Evolutionary conservation across 192 early-diverging fungal species (phyloP).

Genomic region (Entomortierella beljakovae): DNA sequence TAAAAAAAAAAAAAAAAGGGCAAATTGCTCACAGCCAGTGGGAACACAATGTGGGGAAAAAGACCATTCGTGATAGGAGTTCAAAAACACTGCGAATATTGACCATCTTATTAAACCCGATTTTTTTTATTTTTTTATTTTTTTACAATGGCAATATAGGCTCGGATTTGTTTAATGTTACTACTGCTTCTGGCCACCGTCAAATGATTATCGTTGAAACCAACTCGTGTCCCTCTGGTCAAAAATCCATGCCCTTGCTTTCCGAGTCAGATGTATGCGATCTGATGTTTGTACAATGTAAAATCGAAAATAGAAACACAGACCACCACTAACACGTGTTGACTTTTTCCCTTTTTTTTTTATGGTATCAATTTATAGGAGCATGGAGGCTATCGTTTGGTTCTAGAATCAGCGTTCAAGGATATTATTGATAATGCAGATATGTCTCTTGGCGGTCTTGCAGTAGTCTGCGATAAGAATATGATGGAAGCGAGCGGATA

Average conservation of each 20-base stretch:
- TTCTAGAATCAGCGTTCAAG: slow-evolving; percentile 83
- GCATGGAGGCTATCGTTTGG: slow-evolving; percentile 82
- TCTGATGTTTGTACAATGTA: background rate
- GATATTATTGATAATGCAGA: slow-evolving; percentile 75
- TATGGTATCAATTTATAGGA: slow-evolving; percentile 40
- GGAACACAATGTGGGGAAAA: slow-evolving; percentile 15
- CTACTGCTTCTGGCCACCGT: slow-evolving; percentile 82
- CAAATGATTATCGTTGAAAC: slow-evolving; percentile 96
- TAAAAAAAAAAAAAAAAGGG: slow-evolving; percentile 3
- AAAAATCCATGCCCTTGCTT: slow-evolving; percentile 90
- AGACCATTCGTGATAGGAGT: background rate
- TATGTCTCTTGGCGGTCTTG: slow-evolving; percentile 74
- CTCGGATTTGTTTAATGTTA: slow-evolving; percentile 90
- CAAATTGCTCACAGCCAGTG: slow-evolving; percentile 14
- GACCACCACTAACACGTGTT: background rate
- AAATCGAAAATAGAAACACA: background rate
- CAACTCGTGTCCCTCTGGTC: slow-evolving; percentile 91
- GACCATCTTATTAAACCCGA: background rate
- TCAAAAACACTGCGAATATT: background rate
- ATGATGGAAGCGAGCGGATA: slow-evolving; percentile 89
- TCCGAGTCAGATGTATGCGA: slow-evolving; percentile 79
- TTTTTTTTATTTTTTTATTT: slow-evolving; percentile 3
- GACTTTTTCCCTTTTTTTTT: background rate
- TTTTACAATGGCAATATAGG: slow-evolving; percentile 55
- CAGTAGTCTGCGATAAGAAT: slow-evolving; percentile 91